Evolutionary conservation across 176 grass and related monocot genomes (phyloP).

Genomic region (Leersia perrieri): DNA sequence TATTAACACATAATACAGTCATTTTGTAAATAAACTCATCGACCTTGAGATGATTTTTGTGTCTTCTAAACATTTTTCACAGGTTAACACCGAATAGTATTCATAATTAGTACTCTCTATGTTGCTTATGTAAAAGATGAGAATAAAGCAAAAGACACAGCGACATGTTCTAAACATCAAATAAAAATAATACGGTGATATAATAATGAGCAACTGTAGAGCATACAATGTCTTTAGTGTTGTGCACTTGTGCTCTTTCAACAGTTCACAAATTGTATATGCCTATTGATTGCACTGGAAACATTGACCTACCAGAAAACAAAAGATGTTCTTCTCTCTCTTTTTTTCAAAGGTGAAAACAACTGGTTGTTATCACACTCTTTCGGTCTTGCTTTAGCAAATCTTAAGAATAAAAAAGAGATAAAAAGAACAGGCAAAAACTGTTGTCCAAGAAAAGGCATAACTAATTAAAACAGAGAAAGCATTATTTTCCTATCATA

Average conservation of each 20-base stretch:
- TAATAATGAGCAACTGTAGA: conserved; percentile 4
- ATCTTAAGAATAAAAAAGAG: conserved; percentile 29
- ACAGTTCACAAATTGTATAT: conserved; percentile 14
- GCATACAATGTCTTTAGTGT: conserved; percentile 1
- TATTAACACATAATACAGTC: not conserved
- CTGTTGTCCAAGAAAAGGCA: not conserved
- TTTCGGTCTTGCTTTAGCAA: conserved; percentile 19
- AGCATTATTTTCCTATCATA: not conserved
- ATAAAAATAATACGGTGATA: not conserved
- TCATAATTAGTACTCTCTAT: not conserved
- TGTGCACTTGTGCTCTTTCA: conserved; percentile 19
- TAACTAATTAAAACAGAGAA: not conserved
- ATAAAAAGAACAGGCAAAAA: not conserved
- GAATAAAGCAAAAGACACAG: not conserved
- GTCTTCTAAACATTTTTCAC: not conserved
- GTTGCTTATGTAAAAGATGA: not conserved
- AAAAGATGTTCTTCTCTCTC: not conserved
- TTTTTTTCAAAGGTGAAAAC: not conserved
- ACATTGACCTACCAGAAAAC: not conserved
- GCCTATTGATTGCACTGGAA: conserved; percentile 20
- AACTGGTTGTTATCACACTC: not conserved
- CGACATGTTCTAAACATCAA: not conserved
- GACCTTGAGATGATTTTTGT: not conserved
- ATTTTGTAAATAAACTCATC: not conserved
- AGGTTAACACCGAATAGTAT: not conserved